Percentiles rank a stretch among this genome's conserved stretches.
Conservation (phyloP, 108 stramenopile species). For the Chaetoceros tenuissimus region DNA sequence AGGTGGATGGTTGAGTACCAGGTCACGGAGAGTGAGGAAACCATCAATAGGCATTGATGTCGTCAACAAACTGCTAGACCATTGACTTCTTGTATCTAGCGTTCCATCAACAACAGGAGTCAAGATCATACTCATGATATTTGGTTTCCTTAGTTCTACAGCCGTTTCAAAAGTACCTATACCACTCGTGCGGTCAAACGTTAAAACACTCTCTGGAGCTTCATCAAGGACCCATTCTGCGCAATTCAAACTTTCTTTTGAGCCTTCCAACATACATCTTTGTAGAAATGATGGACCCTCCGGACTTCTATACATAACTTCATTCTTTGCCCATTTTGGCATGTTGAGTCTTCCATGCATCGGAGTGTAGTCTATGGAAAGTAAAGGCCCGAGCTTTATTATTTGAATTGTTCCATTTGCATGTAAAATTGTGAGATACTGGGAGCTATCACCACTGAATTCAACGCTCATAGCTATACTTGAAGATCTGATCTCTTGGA, state of each 20-base stretch:
- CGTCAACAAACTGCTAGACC: slow-evolving; percentile 17
- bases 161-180: slow-evolving; percentile 24
- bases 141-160: slow-evolving; percentile 14
- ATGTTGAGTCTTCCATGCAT: slow-evolving; percentile 3
- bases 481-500: slow-evolving; percentile 6
- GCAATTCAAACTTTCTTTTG: slow-evolving; percentile 13
- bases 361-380: slow-evolving; percentile 20
- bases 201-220: slow-evolving; percentile 18
- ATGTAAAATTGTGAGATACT: slow-evolving; percentile 15
- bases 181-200: slow-evolving; percentile 11
- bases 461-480: slow-evolving; percentile 6
- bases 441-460: slow-evolving; percentile 10
- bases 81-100: slow-evolving; percentile 3
- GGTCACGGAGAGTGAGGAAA: slow-evolving; percentile 6
- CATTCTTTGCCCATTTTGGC: slow-evolving; percentile 13
- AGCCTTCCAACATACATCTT: slow-evolving; percentile 20
- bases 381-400: slow-evolving; percentile 18
- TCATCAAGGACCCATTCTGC: slow-evolving; percentile 10
- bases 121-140: slow-evolving; percentile 15
- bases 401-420: slow-evolving; percentile 5
- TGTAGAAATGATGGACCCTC: slow-evolving; percentile 21
- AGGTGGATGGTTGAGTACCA: slow-evolving; percentile 13
- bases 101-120: slow-evolving; percentile 18
- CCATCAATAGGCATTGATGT: slow-evolving; percentile 12
- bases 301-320: slow-evolving; percentile 23